phyloP scores from a whole-genome alignment of 2,329 filamentous ascomycete species.

The Phaeoacremonium minimum region DNA sequence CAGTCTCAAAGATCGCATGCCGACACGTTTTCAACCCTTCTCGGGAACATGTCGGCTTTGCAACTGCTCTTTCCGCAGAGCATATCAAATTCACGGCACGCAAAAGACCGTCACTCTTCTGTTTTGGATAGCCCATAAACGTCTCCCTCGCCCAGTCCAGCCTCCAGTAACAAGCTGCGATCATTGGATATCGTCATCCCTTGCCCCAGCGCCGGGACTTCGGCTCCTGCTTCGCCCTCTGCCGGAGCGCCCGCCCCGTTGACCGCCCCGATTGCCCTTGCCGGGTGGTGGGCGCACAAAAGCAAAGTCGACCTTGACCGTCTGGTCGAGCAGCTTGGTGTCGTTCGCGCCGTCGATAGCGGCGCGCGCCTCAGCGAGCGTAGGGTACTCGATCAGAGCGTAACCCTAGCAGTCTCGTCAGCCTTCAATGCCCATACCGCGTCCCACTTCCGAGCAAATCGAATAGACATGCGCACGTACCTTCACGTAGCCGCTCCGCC shows the following conservation, averaged over 20 bases:
- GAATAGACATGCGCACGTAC: slow-evolving; percentile 34
- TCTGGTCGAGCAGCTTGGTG: slow-evolving; percentile 77
- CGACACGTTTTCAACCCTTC: too few relatives aligned
- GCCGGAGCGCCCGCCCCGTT: slow-evolving; percentile 31
- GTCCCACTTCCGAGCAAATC: too few relatives aligned
- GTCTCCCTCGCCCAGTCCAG: too few relatives aligned
- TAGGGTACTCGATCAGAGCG: slow-evolving; percentile 79
- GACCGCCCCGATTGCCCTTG: slow-evolving; percentile 20
- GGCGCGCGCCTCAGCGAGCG: slow-evolving; percentile 72
- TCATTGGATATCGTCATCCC: slow-evolving; percentile 5
- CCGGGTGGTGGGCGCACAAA: slow-evolving; percentile 77
- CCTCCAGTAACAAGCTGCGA: too few relatives aligned
- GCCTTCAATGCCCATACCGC: too few relatives aligned
- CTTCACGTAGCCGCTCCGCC: slow-evolving; percentile 83
- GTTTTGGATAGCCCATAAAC: too few relatives aligned
- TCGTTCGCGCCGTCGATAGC: slow-evolving; percentile 77
- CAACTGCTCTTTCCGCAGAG: too few relatives aligned
- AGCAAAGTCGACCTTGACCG: slow-evolving; percentile 76
- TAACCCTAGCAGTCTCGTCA: too few relatives aligned
- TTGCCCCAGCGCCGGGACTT: slow-evolving; percentile 31
- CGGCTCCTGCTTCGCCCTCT: slow-evolving; percentile 44
- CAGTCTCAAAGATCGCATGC: too few relatives aligned
- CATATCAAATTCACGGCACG: too few relatives aligned
- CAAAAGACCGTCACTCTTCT: too few relatives aligned
- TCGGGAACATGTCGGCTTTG: too few relatives aligned